These are phyloP conservation scores for Datura wrightii DNA, from an alignment of 257 asterid species.

Conservation along the genomic window DNA sequence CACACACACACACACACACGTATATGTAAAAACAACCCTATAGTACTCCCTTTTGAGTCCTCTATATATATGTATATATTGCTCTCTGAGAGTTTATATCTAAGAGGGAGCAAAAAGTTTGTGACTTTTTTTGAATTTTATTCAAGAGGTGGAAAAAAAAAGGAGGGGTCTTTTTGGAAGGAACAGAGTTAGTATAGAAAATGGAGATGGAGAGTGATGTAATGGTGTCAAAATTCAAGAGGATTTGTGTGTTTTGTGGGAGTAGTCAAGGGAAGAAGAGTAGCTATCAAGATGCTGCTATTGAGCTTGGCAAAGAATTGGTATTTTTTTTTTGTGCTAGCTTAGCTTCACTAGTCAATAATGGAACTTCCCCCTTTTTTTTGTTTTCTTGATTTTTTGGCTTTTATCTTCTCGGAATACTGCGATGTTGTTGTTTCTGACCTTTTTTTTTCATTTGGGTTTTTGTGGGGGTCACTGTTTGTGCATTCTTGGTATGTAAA, in stretches of 20 bases:
- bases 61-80: neutral
- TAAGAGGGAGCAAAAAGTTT: neutral
- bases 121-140: neutral
- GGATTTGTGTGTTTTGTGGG: constrained; percentile 93
- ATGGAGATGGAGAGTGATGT: constrained; percentile 49
- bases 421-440: neutral
- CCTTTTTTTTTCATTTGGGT: constrained; percentile 23
- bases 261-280: constrained; percentile 90
- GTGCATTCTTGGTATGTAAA: constrained; percentile 6
- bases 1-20: constrained; percentile 31
- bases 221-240: constrained; percentile 71
- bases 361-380: neutral
- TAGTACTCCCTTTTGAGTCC: neutral
- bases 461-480: neutral
- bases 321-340: constrained; percentile 41
- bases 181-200: constrained; percentile 20
- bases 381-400: constrained; percentile 6
- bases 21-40: neutral
- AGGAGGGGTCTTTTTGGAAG: constrained; percentile 21
- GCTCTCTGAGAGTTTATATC: neutral
- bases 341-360: neutral
- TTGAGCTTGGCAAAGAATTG: constrained; percentile 80
- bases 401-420: neutral
- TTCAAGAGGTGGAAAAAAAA: neutral
- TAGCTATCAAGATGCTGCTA: constrained; percentile 90